These are phyloP conservation scores for Castanea sativa DNA, from an alignment of 306 rosid genomes.

Conservation along the genomic window DNA sequence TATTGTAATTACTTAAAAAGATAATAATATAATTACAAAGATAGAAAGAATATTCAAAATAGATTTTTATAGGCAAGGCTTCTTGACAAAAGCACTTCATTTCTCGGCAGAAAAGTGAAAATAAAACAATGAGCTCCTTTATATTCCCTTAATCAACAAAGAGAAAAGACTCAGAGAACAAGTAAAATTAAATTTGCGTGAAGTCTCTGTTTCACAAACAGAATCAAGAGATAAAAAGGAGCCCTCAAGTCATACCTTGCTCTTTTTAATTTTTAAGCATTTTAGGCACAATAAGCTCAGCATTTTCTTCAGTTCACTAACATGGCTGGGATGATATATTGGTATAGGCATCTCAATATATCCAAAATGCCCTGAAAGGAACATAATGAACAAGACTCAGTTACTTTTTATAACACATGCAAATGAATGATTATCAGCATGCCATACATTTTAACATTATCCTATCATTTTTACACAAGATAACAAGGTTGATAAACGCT, in stretches of 20 bases:
- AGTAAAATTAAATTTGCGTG: neutral
- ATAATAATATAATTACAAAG: neutral
- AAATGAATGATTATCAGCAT: neutral
- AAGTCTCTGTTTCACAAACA: neutral
- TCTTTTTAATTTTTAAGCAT: slow-evolving; percentile 69
- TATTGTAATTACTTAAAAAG: neutral
- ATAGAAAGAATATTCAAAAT: neutral
- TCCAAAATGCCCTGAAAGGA: slow-evolving; percentile 86
- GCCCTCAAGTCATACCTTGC: slow-evolving; percentile 53
- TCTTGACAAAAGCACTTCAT: neutral
- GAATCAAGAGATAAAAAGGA: neutral
- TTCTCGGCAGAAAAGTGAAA: neutral
- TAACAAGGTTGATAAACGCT: slow-evolving; percentile 13
- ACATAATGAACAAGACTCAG: slow-evolving; percentile 8
- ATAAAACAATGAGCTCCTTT: neutral
- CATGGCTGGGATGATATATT: slow-evolving; percentile 85
- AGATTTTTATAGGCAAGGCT: neutral
- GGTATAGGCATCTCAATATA: slow-evolving; percentile 82
- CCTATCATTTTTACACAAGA: neutral
- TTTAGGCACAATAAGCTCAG: slow-evolving; percentile 67
- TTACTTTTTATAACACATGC: neutral
- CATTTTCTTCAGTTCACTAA: slow-evolving; percentile 63
- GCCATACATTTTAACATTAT: neutral
- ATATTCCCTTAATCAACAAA: neutral
- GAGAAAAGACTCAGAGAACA: neutral